These are phyloP conservation scores for Pseudopyricularia cyperi DNA, from an alignment of 2,329 filamentous ascomycete species.

Conservation along the genomic window DNA sequence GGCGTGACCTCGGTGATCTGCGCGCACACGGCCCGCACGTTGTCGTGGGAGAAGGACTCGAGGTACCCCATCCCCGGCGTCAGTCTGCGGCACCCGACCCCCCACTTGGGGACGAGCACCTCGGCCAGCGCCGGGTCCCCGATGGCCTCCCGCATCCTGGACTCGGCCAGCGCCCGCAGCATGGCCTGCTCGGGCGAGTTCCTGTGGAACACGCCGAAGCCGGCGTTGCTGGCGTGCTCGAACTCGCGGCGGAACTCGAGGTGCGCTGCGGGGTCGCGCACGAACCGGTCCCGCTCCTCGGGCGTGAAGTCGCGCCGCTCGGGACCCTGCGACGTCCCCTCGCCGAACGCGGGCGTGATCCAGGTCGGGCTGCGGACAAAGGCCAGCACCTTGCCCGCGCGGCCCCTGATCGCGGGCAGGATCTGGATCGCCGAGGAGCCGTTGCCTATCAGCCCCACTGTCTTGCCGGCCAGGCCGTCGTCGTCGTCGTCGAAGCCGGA, in stretches of 20 bases:
- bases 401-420: conserved; percentile 10
- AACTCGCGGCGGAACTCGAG: conserved; percentile 7
- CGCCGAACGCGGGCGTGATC: conserved; percentile 4
- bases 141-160: conserved; percentile 14
- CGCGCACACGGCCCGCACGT: conserved; percentile 25
- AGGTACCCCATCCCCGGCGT: conserved; percentile 28
- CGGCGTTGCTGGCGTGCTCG: conserved; percentile 6
- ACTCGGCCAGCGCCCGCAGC: conserved; percentile 1
- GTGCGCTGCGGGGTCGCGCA: conserved; percentile 5
- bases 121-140: conserved; percentile 24
- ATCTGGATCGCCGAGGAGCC: conserved; percentile 18
- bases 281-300: conserved; percentile 7
- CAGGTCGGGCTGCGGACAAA: conserved; percentile 9
- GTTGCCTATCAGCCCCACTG: conserved; percentile 17
- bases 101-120: conserved; percentile 28
- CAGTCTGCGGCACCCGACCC: conserved; percentile 27
- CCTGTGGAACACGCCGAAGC: conserved; percentile 5
- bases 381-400: conserved; percentile 4
- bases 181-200: conserved; percentile 2
- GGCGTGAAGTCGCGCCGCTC: conserved; percentile 6
- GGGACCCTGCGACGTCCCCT: conserved; percentile 3
- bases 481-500: neutral
- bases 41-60: conserved; percentile 25
- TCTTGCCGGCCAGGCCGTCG: conserved; percentile 11
- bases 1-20: neutral